Conservation (phyloP, 2,329 filamentous ascomycete genomes). For the Botrytis pseudocinerea region DNA sequence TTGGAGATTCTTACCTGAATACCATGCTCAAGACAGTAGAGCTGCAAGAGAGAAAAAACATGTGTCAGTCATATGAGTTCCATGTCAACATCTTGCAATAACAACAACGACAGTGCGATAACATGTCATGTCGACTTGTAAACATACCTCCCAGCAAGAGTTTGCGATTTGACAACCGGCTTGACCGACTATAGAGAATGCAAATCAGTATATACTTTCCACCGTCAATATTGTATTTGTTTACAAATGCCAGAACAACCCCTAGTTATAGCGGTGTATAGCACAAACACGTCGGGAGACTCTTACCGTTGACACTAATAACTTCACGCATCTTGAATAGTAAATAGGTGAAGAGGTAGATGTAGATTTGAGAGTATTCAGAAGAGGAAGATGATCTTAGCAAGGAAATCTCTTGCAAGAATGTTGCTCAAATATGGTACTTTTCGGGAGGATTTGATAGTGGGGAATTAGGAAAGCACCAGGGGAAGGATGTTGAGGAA, state of each 20-base stretch:
- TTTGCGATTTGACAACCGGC: slow-evolving; percentile 99
- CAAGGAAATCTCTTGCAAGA: slow-evolving; percentile 25
- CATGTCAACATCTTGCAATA: neutral
- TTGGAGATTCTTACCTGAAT: slow-evolving; percentile 74
- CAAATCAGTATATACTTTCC: slow-evolving; percentile 30
- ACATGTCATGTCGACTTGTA: slow-evolving; percentile 31
- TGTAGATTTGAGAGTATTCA: slow-evolving; percentile 14
- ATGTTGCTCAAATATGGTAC: slow-evolving; percentile 27
- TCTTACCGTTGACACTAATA: slow-evolving; percentile 96
- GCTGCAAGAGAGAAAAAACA: slow-evolving; percentile 55
- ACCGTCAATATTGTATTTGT: slow-evolving; percentile 28
- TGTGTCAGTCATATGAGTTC: slow-evolving; percentile 32
- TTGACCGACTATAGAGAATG: slow-evolving; percentile 78
- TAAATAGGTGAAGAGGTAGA: slow-evolving; percentile 34
- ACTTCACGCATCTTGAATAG: slow-evolving; percentile 88
- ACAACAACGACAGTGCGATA: slow-evolving; percentile 21
- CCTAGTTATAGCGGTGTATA: slow-evolving; percentile 45
- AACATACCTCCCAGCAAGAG: slow-evolving; percentile 98
- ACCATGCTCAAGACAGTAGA: slow-evolving; percentile 99
- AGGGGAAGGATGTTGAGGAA: slow-evolving; percentile 25
- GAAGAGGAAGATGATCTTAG: slow-evolving; percentile 23
- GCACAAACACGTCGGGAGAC: slow-evolving; percentile 37
- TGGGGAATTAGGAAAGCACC: slow-evolving; percentile 29
- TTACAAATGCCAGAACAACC: slow-evolving; percentile 27
- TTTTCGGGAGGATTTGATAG: slow-evolving; percentile 28